These are phyloP conservation scores for Blastobotrys aristatus DNA, from an alignment of 1,139 yeast genomes.

Conservation along the genomic window DNA sequence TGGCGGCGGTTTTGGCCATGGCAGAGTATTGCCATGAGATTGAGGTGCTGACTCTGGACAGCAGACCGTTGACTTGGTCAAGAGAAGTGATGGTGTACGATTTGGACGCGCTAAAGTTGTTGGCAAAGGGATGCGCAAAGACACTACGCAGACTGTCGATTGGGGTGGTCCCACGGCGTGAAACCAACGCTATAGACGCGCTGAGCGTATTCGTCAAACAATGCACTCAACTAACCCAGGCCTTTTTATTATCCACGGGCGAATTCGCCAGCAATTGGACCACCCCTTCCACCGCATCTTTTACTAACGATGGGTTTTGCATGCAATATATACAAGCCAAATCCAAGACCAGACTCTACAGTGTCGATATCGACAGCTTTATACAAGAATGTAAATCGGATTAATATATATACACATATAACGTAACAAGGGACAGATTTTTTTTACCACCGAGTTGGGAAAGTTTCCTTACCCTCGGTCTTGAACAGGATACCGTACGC, in stretches of 20 bases:
- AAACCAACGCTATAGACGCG: conserved; percentile 9
- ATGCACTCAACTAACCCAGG: conserved; percentile 6
- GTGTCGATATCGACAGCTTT: conserved; percentile 7
- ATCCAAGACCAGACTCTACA: conserved; percentile 1
- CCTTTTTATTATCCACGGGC: conserved; percentile 10
- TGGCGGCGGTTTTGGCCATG: conserved; percentile 10
- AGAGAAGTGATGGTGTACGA: conserved; percentile 11
- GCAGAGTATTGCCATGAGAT: conserved; percentile 7
- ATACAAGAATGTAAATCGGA: not conserved
- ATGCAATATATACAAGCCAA: conserved; percentile 7
- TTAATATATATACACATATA: too few species aligned
- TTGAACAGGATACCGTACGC: conserved; percentile 78
- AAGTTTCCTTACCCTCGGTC: conserved; percentile 42
- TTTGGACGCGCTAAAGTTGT: conserved; percentile 6
- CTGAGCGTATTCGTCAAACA: conserved; percentile 8
- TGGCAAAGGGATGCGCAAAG: not conserved
- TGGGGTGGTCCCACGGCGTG: conserved; percentile 4
- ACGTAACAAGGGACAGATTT: not conserved
- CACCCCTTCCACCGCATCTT: not conserved
- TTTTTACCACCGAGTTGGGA: conserved; percentile 30
- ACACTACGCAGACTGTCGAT: conserved; percentile 9
- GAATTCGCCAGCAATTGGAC: conserved; percentile 5
- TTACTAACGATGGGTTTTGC: conserved; percentile 12
- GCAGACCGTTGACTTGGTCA: conserved; percentile 7
- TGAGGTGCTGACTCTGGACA: conserved; percentile 13